phyloP scores from a whole-genome alignment of 768 basidiomycete genomes.

The Phallus indusiatus region DNA sequence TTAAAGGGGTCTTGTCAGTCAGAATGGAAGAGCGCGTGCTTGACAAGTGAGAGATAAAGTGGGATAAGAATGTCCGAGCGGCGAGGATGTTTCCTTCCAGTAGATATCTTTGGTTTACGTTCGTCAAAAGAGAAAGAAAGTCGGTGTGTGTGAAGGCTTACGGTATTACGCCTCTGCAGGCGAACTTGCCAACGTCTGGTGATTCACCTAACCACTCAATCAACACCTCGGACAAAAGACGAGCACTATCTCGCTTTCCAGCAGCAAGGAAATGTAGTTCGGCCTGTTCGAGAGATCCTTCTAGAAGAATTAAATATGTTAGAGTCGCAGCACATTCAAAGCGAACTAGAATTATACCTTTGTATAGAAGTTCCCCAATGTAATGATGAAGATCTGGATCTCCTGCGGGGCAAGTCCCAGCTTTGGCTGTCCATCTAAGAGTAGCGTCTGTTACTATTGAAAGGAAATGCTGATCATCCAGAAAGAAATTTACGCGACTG shows the following conservation, averaged over 20 bases:
- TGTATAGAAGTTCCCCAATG: conserved; percentile 78
- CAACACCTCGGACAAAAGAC: conserved; percentile 78
- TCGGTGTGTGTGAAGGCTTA: conserved; percentile 29
- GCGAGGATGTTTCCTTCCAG: conserved; percentile 87
- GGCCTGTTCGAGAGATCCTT: conserved; percentile 63
- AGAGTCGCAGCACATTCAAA: not conserved
- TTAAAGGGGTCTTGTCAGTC: conserved; percentile 35
- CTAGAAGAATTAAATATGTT: conserved; percentile 28
- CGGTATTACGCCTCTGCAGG: conserved; percentile 80
- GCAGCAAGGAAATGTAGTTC: conserved; percentile 79
- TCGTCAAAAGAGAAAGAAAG: not conserved
- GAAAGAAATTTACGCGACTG: conserved; percentile 58
- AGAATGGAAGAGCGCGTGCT: conserved; percentile 32
- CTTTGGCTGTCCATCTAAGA: conserved; percentile 76
- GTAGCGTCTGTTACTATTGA: conserved; percentile 15
- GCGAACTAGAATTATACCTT: conserved; percentile 37
- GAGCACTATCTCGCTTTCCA: conserved; percentile 83
- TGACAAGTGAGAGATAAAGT: conserved; percentile 59
- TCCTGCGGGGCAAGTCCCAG: conserved; percentile 72
- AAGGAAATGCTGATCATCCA: not conserved
- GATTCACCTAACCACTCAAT: conserved; percentile 54
- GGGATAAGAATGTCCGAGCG: conserved; percentile 84
- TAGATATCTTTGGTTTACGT: conserved; percentile 45
- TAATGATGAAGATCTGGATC: conserved; percentile 87
- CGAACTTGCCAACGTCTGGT: conserved; percentile 58